phyloP scores from a whole-genome alignment of 75 land plant species.

The Isoetes taiwanensis region DNA sequence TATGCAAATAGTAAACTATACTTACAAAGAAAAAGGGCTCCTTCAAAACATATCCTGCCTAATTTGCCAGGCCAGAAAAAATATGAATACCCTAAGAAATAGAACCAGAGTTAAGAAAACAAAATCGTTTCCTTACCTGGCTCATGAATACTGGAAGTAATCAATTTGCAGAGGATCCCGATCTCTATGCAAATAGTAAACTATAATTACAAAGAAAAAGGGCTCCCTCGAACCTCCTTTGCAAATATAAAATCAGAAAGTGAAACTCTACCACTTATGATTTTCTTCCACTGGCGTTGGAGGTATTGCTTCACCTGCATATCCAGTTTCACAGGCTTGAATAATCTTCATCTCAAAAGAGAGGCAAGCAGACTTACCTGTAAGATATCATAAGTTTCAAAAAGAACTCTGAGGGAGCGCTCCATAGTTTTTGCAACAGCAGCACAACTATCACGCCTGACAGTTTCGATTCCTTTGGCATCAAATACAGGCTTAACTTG shows the following conservation, averaged over 20 bases:
- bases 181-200: too few relatives aligned
- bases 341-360: background rate
- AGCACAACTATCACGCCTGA: constrained; percentile 81
- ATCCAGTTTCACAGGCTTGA: background rate
- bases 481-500: constrained; percentile 68
- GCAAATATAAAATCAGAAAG: constrained; percentile 87
- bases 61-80: too few relatives aligned
- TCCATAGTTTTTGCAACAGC: constrained; percentile 88
- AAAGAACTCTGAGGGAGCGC: constrained; percentile 51
- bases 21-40: too few relatives aligned
- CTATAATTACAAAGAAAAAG: too few relatives aligned
- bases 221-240: constrained; percentile 97
- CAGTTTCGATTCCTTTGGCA: constrained; percentile 98
- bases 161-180: too few relatives aligned
- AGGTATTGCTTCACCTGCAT: constrained; percentile 66
- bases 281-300: constrained; percentile 78
- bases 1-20: too few relatives aligned
- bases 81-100: too few relatives aligned
- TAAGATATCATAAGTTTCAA: constrained; percentile 58
- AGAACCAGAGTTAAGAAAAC: too few relatives aligned
- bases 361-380: constrained; percentile 31
- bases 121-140: too few relatives aligned
- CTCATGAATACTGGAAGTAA: too few relatives aligned
- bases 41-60: too few relatives aligned
- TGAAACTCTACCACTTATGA: constrained; percentile 62